phyloP scores from a whole-genome alignment of 495 filamentous ascomycete genomes.

The Hamigera avellanea region DNA sequence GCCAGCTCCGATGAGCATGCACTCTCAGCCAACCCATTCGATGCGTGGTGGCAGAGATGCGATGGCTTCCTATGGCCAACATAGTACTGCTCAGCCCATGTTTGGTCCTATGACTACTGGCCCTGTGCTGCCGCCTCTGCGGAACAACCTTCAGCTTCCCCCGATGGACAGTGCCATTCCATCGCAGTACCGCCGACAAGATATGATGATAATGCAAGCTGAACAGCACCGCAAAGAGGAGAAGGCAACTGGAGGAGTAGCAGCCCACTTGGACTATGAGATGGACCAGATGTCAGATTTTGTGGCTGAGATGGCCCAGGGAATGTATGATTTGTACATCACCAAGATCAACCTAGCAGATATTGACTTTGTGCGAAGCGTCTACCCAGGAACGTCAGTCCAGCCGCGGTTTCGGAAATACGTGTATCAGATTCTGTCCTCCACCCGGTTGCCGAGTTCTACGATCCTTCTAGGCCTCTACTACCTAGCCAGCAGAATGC shows the following conservation, averaged over 20 bases:
- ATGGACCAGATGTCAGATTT: slow-evolving; percentile 98
- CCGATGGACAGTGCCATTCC: slow-evolving; percentile 31
- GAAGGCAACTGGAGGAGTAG: slow-evolving; percentile 70
- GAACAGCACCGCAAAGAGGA: slow-evolving; percentile 35
- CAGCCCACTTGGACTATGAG: slow-evolving; percentile 94
- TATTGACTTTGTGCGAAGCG: slow-evolving; percentile 67
- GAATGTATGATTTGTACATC: slow-evolving; percentile 58
- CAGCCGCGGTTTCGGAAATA: slow-evolving; percentile 85
- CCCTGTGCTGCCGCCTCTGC: slow-evolving; percentile 29
- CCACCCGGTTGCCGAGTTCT: slow-evolving; percentile 86
- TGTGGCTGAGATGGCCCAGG: slow-evolving; percentile 83
- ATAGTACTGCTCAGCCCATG: slow-evolving; percentile 18
- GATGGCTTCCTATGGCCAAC: slow-evolving; percentile 9
- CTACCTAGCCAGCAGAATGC: slow-evolving; percentile 77
- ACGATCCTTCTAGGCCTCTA: slow-evolving; percentile 90
- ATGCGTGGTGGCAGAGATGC: slow-evolving; percentile 25
- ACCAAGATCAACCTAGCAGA: slow-evolving; percentile 53
- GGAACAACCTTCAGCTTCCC: slow-evolving; percentile 32
- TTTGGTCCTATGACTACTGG: slow-evolving; percentile 25
- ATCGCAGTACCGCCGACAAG: slow-evolving; percentile 34
- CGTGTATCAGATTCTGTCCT: slow-evolving; percentile 85
- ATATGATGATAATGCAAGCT: slow-evolving; percentile 23
- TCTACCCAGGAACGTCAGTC: slow-evolving; percentile 54
- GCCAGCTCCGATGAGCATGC: slow-evolving; percentile 27
- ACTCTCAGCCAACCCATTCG: slow-evolving; percentile 18